Conservation (phyloP, 129 eudicot species). For the Ambrosia artemisiifolia region DNA sequence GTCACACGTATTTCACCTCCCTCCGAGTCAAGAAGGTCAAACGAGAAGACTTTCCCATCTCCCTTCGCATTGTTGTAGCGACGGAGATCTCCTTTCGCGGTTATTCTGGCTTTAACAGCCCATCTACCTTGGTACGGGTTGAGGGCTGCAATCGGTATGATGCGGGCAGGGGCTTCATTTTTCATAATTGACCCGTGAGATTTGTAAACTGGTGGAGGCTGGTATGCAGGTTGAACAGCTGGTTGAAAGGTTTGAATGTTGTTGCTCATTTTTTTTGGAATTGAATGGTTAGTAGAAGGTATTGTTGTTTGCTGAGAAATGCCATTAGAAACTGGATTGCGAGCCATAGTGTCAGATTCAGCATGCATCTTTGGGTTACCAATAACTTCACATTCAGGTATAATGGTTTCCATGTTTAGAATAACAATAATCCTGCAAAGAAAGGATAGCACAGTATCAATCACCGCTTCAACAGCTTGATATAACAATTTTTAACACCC, state of each 20-base stretch:
- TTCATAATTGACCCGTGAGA: constrained; percentile 85
- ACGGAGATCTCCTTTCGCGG: constrained; percentile 88
- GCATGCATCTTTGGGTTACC: constrained; percentile 58
- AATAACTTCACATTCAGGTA: constrained; percentile 66
- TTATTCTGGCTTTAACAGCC: constrained; percentile 98
- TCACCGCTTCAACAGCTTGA: background rate
- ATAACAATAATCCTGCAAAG: constrained; percentile 78
- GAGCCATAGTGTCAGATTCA: constrained; percentile 48
- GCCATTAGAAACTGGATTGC: constrained; percentile 33
- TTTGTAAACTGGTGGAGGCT: constrained; percentile 91
- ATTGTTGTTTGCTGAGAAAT: constrained; percentile 29
- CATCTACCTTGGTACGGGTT: constrained; percentile 99
- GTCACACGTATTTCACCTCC: constrained; percentile 96
- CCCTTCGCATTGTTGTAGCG: constrained; percentile 92
- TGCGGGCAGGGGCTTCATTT: constrained; percentile 96
- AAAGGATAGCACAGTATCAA: constrained; percentile 3
- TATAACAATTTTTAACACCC: background rate
- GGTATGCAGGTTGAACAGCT: constrained; percentile 89
- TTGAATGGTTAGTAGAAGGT: constrained; percentile 17
- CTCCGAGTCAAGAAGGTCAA: constrained; percentile 92
- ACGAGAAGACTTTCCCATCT: constrained; percentile 94
- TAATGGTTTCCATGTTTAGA: constrained; percentile 86
- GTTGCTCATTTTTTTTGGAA: constrained; percentile 28
- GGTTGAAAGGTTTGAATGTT: constrained; percentile 57
- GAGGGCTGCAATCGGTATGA: constrained; percentile 82